phyloP scores from a whole-genome alignment of 768 basidiomycete genomes.

The Solioccasus polychromus region DNA sequence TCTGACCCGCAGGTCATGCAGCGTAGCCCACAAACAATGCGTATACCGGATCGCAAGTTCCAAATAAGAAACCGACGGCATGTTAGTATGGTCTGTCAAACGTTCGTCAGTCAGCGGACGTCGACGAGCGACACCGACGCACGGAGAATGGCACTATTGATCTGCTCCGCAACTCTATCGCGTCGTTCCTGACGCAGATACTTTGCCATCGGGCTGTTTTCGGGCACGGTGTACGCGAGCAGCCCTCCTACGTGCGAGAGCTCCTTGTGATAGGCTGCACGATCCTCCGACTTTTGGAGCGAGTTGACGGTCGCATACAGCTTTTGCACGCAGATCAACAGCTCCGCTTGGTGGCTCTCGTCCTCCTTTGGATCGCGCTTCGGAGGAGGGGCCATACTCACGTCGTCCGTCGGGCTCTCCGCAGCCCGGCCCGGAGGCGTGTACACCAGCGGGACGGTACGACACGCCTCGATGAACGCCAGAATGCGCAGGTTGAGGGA shows the following conservation, averaged over 20 bases:
- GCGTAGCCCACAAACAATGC: slow-evolving; percentile 53
- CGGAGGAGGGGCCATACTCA: slow-evolving; percentile 5
- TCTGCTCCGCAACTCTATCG: slow-evolving; percentile 81
- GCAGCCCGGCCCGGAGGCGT: slow-evolving; percentile 18
- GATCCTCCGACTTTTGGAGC: slow-evolving; percentile 54
- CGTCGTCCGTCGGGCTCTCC: slow-evolving; percentile 6
- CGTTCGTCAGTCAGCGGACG: background rate
- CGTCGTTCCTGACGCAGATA: slow-evolving; percentile 78
- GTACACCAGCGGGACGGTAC: slow-evolving; percentile 62
- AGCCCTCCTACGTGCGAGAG: slow-evolving; percentile 72
- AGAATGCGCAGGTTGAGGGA: slow-evolving; percentile 83
- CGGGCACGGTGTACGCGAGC: slow-evolving; percentile 81
- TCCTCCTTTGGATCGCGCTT: slow-evolving; percentile 29
- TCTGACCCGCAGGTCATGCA: slow-evolving; percentile 49
- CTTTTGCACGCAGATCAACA: slow-evolving; percentile 61
- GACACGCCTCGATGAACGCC: slow-evolving; percentile 82
- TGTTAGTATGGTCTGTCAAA: slow-evolving; percentile 46
- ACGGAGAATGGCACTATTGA: slow-evolving; percentile 86
- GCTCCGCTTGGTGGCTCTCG: slow-evolving; percentile 41
- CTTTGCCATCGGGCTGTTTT: slow-evolving; percentile 67
- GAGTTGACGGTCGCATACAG: slow-evolving; percentile 60
- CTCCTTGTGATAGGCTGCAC: slow-evolving; percentile 63
- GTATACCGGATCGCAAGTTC: slow-evolving; percentile 69
- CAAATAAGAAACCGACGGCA: slow-evolving; percentile 54
- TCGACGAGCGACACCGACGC: slow-evolving; percentile 29